Evolutionary conservation across 495 filamentous ascomycete species (phyloP), one percentile per base, ranked within the genome.

Genomic region (Penicillium desertorum): DNA sequence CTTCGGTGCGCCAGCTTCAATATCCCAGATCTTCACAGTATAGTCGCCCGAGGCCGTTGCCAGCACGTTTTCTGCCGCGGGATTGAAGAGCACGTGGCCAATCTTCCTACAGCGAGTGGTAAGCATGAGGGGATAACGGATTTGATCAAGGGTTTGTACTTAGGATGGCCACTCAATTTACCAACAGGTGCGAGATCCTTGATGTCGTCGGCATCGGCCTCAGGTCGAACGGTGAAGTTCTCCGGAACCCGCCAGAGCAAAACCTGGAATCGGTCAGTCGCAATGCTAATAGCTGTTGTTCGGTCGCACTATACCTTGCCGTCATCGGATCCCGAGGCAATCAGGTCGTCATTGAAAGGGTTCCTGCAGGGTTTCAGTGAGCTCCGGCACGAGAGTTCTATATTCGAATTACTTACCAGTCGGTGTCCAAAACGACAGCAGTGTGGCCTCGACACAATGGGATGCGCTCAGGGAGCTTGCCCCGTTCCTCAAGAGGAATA

Each of bases 41-140:
- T 89, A 89, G 71, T 98, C 95, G 58, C 94, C 95, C 3, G 95
- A 98, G 36, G 92, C 87, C 47, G 92, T 96, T 59, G 94, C 94
- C 27, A 98, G 88, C 62, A 98, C 87, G 70, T 94, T 95, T 66
- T 96, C 92, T 52, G 95, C 95, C 27, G 93, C 87, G 46, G 95
- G 93, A 75, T 98, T 96, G 80, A 98, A 98, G 50, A 96, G 82
- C 59, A 98, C 92, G 73, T 98, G 95, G 29, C 94, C 94, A 59
- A 98, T 86, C 71, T 98, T 98, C 65, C 92, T 93, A 64, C 56
- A 58, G 42, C 22, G 54, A 25, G 46, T 51, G 23, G 45, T 66
- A 56, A 67, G 59, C 37, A 43, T 25, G 45, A 19, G 30, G 34
- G 39, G 30, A 49, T 59, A 34, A 20, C 50, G 41, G 19, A 6